Evolutionary conservation across 225 moss, liverwort and hornwort species (phyloP).

Genomic region (Antitrichia curtipendula): DNA sequence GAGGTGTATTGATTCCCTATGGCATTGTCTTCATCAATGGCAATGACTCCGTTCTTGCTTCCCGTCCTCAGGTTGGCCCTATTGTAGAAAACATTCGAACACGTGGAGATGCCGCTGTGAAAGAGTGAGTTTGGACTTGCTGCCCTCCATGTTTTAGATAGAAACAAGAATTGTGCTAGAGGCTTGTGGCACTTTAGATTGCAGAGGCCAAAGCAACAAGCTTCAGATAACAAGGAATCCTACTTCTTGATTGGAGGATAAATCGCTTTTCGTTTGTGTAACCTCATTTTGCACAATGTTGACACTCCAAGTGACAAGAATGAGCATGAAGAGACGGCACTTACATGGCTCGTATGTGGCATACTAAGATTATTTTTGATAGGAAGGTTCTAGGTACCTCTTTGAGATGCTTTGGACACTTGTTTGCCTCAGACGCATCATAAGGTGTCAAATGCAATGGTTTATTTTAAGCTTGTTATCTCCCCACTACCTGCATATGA

Average conservation of each 20-base stretch:
- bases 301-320: not conserved
- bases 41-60: not conserved
- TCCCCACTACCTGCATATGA: not conserved
- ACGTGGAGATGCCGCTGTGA: constrained; percentile 80
- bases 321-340: not conserved
- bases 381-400: not conserved
- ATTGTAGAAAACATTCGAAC: constrained; percentile 71
- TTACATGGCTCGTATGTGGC: not conserved
- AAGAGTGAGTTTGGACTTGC: constrained; percentile 36
- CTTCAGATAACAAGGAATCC: not conserved
- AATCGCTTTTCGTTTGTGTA: not conserved
- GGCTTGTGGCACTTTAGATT: not conserved
- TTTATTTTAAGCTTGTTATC: not conserved
- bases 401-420: not conserved
- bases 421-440: not conserved
- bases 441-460: not conserved
- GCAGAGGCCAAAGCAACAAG: not conserved
- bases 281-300: not conserved
- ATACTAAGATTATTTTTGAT: not conserved
- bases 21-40: not conserved
- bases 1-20: not conserved
- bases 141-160: not conserved
- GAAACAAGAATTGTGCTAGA: not conserved
- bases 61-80: constrained; percentile 57
- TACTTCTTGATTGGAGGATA: not conserved